These are phyloP conservation scores for Acephala macrosclerotiorum DNA, from an alignment of 2,329 filamentous ascomycete species.

Conservation along the genomic window DNA sequence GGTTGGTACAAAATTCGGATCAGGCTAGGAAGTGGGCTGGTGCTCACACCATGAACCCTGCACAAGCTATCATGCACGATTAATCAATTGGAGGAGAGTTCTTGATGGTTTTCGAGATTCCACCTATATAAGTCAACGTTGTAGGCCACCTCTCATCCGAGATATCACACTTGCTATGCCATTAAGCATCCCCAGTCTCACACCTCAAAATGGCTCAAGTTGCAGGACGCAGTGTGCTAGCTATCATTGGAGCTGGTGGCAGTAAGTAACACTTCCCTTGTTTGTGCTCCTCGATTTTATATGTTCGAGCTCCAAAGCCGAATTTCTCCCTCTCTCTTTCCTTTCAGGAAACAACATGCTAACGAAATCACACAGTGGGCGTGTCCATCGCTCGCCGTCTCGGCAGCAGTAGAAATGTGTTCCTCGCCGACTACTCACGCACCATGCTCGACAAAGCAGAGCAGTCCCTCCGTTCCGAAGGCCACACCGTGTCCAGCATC, in stretches of 20 bases:
- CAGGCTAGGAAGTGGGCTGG: no score
- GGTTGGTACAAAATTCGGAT: no score
- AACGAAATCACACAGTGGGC: conserved; percentile 10
- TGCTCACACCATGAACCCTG: no score
- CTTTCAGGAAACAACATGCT: background rate
- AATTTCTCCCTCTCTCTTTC: background rate
- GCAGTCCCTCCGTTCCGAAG: conserved; percentile 18
- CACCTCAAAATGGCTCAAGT: conserved; percentile 7
- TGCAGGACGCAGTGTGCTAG: background rate
- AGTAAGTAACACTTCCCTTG: background rate
- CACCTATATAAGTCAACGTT: background rate
- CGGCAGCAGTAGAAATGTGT: background rate
- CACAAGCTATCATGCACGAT: no score
- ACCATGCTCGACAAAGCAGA: background rate
- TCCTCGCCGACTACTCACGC: conserved; percentile 13
- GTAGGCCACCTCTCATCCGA: background rate
- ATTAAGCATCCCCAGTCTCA: background rate
- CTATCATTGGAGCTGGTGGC: conserved; percentile 18
- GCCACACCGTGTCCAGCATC: conserved; percentile 30
- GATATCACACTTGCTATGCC: background rate
- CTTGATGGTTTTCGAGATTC: background rate
- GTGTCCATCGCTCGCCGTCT: conserved; percentile 18
- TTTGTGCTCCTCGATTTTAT: background rate
- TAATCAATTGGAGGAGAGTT: no score
- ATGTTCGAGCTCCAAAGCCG: no score